phyloP scores from a whole-genome alignment of 345 rosid species.

The Aquilaria yunnanensis region DNA sequence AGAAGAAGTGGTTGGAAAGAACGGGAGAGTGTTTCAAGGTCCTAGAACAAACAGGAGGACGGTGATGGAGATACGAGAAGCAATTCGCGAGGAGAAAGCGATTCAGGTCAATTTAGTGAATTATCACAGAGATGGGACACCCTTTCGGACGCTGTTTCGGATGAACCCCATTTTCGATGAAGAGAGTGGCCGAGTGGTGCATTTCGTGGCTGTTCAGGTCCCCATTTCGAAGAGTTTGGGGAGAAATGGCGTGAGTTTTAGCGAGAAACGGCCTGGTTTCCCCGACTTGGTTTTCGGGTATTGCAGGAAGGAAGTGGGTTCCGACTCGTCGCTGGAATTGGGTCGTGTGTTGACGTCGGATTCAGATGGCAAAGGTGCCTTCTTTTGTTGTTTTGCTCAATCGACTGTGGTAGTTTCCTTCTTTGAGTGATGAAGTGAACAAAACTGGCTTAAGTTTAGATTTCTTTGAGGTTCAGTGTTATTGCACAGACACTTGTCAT shows the following conservation, averaged over 20 bases:
- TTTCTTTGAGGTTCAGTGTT: not conserved
- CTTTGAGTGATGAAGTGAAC: no score
- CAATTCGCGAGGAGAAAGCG: conserved; percentile 67
- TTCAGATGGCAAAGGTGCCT: conserved; percentile 42
- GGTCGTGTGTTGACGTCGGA: conserved; percentile 35
- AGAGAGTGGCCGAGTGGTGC: conserved; percentile 53
- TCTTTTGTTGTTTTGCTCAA: not conserved
- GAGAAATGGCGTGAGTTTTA: conserved; percentile 27
- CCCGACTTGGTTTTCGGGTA: conserved; percentile 54
- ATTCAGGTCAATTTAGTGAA: conserved; percentile 60
- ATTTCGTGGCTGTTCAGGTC: conserved; percentile 86
- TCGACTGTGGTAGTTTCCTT: no score
- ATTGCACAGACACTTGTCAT: no score
- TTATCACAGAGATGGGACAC: conserved; percentile 80
- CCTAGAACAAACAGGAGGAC: conserved; percentile 65
- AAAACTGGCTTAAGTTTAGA: not conserved
- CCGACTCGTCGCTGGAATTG: conserved; percentile 38
- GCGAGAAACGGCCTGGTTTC: conserved; percentile 31
- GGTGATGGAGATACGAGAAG: conserved; percentile 79
- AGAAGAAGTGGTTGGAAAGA: conserved; percentile 69
- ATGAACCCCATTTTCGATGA: conserved; percentile 63
- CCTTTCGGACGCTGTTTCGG: conserved; percentile 86
- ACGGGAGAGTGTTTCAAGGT: conserved; percentile 82
- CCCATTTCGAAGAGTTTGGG: conserved; percentile 36
- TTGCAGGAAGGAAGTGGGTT: conserved; percentile 74